phyloP scores from a whole-genome alignment of 345 rosid genomes.

The Heritiera littoralis region DNA sequence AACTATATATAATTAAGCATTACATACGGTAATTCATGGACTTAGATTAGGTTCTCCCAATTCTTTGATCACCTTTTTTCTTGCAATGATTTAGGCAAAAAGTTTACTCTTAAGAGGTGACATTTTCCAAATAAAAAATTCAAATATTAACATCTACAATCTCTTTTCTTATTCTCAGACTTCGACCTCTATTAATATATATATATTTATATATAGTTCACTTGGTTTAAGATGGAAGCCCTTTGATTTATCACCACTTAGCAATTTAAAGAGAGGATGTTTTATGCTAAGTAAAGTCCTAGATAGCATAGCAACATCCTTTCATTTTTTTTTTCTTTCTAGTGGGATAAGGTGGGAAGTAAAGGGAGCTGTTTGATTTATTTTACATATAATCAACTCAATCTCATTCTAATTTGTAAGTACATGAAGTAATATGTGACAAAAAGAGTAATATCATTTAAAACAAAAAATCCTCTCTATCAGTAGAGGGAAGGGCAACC shows the following conservation, averaged over 20 bases:
- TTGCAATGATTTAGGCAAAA: background rate
- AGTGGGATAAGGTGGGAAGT: background rate
- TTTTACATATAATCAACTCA: too few species aligned
- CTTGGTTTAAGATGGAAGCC: background rate
- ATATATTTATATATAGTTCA: background rate
- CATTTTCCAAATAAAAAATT: too few species aligned
- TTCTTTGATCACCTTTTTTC: background rate
- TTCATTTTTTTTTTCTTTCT: too few species aligned
- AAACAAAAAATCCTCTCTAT: background rate
- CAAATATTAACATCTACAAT: too few species aligned
- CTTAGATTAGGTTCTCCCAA: background rate
- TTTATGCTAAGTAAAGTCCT: too few species aligned
- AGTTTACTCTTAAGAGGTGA: too few species aligned
- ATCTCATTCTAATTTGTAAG: too few species aligned
- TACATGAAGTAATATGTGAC: background rate
- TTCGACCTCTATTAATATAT: too few species aligned
- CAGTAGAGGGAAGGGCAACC: background rate
- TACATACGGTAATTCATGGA: background rate
- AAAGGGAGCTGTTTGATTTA: too few species aligned
- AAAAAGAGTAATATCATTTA: background rate
- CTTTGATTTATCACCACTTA: background rate
- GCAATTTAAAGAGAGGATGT: background rate
- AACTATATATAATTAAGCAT: background rate
- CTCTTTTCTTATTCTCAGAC: too few species aligned
- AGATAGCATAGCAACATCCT: too few species aligned